Conservation (phyloP, 345 rosid genomes). For the Brassica napus region Da-Ae NC_063440.1:19724001-19724500, state of each 20-base stretch:
- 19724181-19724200: constrained; percentile 96
- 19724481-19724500: neutral
- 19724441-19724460: constrained; percentile 84
- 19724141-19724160: constrained; percentile 92
- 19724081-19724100: constrained; percentile 11
- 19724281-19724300: neutral
- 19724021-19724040: constrained; percentile 88
- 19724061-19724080: neutral
- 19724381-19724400: constrained; percentile 76
- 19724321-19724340: constrained; percentile 1
- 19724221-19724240: constrained; percentile 83
- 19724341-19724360: neutral
- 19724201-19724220: constrained; percentile 93
- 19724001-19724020: constrained; percentile 99
- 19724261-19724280: constrained; percentile 78
- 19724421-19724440: constrained; percentile 99
- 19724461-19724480: constrained; percentile 16
- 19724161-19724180: constrained; percentile 97
- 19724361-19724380: constrained; percentile 68
- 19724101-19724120: constrained; percentile 53
- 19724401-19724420: constrained; percentile 84
- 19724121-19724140: constrained; percentile 93
- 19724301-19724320: neutral
- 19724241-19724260: constrained; percentile 79
- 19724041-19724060: constrained; percentile 1